These are phyloP conservation scores for Zarea fungicola DNA, from an alignment of 2,329 filamentous ascomycete genomes.

Conservation along the genomic window DNA sequence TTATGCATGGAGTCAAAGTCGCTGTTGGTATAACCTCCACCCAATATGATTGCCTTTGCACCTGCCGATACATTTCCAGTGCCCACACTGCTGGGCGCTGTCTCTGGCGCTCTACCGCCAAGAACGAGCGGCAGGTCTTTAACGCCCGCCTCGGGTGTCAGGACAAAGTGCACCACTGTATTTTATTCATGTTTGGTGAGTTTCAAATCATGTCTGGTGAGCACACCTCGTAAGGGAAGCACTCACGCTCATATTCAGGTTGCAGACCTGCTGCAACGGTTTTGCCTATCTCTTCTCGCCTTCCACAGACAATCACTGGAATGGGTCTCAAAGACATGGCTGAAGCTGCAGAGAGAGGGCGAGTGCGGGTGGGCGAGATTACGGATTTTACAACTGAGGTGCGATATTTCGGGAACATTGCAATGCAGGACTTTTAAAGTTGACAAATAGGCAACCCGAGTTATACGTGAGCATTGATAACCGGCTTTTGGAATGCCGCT, in stretches of 20 bases:
- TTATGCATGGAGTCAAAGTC: slow-evolving; percentile 9
- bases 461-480: too few relatives aligned
- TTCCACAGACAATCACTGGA: slow-evolving; percentile 12
- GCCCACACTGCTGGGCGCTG: slow-evolving; percentile 4
- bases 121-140: slow-evolving; percentile 12
- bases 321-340: slow-evolving; percentile 5
- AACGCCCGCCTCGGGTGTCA: slow-evolving; percentile 8
- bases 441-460: too few relatives aligned
- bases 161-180: slow-evolving; percentile 14
- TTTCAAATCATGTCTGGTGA: not conserved
- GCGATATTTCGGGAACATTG: too few relatives aligned
- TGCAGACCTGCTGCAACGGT: slow-evolving; percentile 1
- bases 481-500: too few relatives aligned
- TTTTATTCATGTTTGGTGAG: not conserved
- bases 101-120: not conserved
- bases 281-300: slow-evolving; percentile 7
- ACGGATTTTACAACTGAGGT: too few relatives aligned
- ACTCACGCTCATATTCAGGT: slow-evolving; percentile 11
- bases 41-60: slow-evolving; percentile 6
- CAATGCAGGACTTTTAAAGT: too few relatives aligned
- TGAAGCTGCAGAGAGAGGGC: not conserved
- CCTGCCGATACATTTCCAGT: slow-evolving; percentile 2
- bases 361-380: too few relatives aligned
- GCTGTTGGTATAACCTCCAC: slow-evolving; percentile 10
- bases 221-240: too few relatives aligned